These are phyloP conservation scores for Spencermartinsiella europaea DNA, from an alignment of 805 yeast genomes.

Conservation along the genomic window DNA sequence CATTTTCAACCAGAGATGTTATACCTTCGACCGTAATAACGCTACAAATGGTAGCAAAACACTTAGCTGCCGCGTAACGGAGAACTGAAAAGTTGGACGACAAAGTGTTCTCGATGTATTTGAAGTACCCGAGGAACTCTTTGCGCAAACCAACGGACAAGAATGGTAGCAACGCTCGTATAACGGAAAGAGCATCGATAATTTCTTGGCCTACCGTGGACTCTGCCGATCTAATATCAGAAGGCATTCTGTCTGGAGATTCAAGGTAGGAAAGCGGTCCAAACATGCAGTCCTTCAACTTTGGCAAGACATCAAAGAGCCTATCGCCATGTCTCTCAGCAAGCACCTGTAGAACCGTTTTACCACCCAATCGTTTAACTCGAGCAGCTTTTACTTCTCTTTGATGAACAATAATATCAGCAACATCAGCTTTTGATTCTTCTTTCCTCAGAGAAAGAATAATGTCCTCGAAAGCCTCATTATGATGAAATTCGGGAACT, in stretches of 20 bases:
- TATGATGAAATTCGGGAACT: slow-evolving; percentile 84
- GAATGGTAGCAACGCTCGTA: slow-evolving; percentile 66
- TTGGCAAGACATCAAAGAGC: slow-evolving; percentile 60
- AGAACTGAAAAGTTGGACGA: slow-evolving; percentile 73
- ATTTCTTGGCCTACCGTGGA: slow-evolving; percentile 62
- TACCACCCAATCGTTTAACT: slow-evolving; percentile 81
- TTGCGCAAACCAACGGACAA: slow-evolving; percentile 45
- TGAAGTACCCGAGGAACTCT: slow-evolving; percentile 48
- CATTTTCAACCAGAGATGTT: slow-evolving; percentile 68
- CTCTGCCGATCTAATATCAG: slow-evolving; percentile 34
- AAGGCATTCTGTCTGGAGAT: slow-evolving; percentile 24
- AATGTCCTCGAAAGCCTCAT: slow-evolving; percentile 45
- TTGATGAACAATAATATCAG: slow-evolving; percentile 56
- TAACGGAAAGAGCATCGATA: slow-evolving; percentile 80
- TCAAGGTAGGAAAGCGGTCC: slow-evolving; percentile 50
- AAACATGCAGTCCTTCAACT: slow-evolving; percentile 58
- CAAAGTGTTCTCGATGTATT: slow-evolving; percentile 48
- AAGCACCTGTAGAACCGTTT: slow-evolving; percentile 58
- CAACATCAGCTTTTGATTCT: slow-evolving; percentile 58
- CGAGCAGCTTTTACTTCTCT: slow-evolving; percentile 66
- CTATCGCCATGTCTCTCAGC: slow-evolving; percentile 47
- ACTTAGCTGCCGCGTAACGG: slow-evolving; percentile 85
- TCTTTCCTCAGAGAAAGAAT: slow-evolving; percentile 77
- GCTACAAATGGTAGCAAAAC: slow-evolving; percentile 74
- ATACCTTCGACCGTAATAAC: slow-evolving; percentile 66